Percentiles rank a stretch among this genome's conserved stretches.
phyloP scores from a whole-genome alignment of 768 basidiomycete species.

The Lepiota subincarnata region DNA sequence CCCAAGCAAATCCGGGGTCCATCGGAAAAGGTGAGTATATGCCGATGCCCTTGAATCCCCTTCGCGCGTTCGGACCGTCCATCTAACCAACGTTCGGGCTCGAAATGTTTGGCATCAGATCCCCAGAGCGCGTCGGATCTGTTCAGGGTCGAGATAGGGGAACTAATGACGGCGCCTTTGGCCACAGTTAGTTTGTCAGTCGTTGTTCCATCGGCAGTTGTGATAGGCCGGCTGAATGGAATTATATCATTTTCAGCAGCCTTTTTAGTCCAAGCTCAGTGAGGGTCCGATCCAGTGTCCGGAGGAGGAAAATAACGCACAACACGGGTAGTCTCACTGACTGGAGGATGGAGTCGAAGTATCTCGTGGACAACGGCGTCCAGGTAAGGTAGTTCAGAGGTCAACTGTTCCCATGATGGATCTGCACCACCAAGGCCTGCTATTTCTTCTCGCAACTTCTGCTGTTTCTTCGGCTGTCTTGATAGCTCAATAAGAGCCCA shows the following conservation, averaged over 20 bases:
- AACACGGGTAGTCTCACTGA: constrained; percentile 29
- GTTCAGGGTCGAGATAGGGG: constrained; percentile 46
- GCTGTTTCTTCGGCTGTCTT: constrained; percentile 39
- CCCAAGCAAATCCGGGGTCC: constrained; percentile 50
- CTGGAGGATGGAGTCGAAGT: constrained; percentile 36
- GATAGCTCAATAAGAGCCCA: constrained; percentile 60
- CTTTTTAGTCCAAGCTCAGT: constrained; percentile 19
- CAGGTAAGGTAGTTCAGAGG: constrained; percentile 47
- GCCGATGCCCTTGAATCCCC: constrained; percentile 44
- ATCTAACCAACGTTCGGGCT: constrained; percentile 62
- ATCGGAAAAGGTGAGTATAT: constrained; percentile 49
- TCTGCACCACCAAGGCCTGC: constrained; percentile 35
- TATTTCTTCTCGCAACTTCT: constrained; percentile 47
- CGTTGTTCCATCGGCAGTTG: constrained; percentile 33
- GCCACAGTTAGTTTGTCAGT: constrained; percentile 39
- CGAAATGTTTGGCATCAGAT: constrained; percentile 49
- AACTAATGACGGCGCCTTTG: constrained; percentile 41
- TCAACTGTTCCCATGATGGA: constrained; percentile 53
- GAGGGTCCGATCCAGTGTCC: background rate
- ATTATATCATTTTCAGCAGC: constrained; percentile 53
- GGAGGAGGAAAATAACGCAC: constrained; percentile 23
- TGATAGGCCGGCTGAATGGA: constrained; percentile 50
- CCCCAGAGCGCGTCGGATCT: constrained; percentile 58
- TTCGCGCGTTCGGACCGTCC: constrained; percentile 26
- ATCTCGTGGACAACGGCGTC: constrained; percentile 46